Evolutionary conservation across 345 rosid species (phyloP).

Genomic region (Eucalyptus camaldulensis): DNA sequence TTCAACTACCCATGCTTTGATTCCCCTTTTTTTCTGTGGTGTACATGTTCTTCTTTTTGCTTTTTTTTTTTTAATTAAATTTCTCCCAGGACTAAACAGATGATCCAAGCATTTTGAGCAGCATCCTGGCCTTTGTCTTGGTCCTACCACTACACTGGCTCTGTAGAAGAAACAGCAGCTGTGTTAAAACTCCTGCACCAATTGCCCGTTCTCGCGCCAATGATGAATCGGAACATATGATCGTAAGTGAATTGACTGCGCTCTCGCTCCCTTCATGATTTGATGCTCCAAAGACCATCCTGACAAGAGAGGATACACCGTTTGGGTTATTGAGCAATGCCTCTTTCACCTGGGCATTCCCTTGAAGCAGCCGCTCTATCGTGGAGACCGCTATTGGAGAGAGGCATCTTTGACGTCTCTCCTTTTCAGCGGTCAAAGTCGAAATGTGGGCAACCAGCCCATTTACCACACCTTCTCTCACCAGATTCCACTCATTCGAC

Average conservation of each 20-base stretch:
- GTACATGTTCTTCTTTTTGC: neutral
- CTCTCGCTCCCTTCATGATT: constrained; percentile 50
- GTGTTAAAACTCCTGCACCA: neutral
- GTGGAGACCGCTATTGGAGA: constrained; percentile 18
- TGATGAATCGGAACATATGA: constrained; percentile 23
- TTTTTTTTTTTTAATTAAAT: neutral
- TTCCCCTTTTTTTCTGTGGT: neutral
- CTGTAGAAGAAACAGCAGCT: constrained; percentile 3
- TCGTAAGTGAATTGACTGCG: constrained; percentile 25
- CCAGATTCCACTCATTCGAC: constrained; percentile 16
- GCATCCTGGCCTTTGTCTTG: constrained; percentile 6
- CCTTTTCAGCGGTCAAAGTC: constrained; percentile 1
- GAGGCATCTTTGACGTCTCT: neutral
- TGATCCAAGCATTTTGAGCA: constrained; percentile 1
- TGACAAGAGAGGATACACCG: constrained; percentile 22
- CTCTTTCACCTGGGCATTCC: constrained; percentile 12
- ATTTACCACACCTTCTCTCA: constrained; percentile 13
- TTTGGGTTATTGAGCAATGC: constrained; percentile 11
- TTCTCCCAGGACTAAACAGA: neutral
- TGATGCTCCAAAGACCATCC: constrained; percentile 53
- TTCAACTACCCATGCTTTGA: neutral
- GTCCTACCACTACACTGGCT: constrained; percentile 2
- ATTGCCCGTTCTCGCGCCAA: constrained; percentile 11
- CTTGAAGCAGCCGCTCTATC: constrained; percentile 29
- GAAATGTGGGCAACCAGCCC: constrained; percentile 20